Percentiles rank a stretch among this genome's conserved stretches.
Evolutionary conservation across 2,329 filamentous ascomycete genomes (phyloP).

Genomic region (Tricladium varicosporioides): DNA sequence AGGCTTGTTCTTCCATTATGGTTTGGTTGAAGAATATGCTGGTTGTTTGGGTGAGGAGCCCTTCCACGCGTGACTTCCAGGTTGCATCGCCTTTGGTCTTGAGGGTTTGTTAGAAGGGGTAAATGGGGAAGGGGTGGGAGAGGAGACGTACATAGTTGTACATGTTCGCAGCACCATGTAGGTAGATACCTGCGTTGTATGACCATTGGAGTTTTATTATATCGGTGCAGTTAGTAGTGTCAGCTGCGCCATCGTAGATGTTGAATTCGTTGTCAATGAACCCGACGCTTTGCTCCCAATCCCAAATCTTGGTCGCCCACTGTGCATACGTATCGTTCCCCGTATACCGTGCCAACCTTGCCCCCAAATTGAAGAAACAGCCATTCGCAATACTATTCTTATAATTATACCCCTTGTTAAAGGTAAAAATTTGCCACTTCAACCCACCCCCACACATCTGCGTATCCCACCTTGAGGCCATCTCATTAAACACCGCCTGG

Average conservation of each 20-base stretch:
- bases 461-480: constrained; percentile 69
- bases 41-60: constrained; percentile 50
- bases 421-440: constrained; percentile 80
- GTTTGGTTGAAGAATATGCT: constrained; percentile 49
- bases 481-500: constrained; percentile 77
- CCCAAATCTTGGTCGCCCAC: constrained; percentile 72
- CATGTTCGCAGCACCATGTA: constrained; percentile 65
- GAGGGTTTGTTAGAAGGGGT: background rate
- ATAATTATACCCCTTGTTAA: constrained; percentile 80
- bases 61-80: constrained; percentile 58
- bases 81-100: constrained; percentile 42
- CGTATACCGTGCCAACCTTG: constrained; percentile 72
- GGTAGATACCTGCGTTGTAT: constrained; percentile 68
- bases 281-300: constrained; percentile 60
- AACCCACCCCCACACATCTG: constrained; percentile 69
- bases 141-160: constrained; percentile 55
- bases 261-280: constrained; percentile 59
- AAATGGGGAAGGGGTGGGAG: background rate
- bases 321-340: constrained; percentile 74
- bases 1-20: constrained; percentile 65
- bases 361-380: constrained; percentile 59
- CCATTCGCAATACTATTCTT: constrained; percentile 64
- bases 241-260: constrained; percentile 60
- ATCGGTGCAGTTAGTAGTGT: constrained; percentile 52
- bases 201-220: constrained; percentile 63